These are phyloP conservation scores for Cyclotella distinguenda DNA, from an alignment of 108 stramenopile species.

Conservation along the genomic window DNA sequence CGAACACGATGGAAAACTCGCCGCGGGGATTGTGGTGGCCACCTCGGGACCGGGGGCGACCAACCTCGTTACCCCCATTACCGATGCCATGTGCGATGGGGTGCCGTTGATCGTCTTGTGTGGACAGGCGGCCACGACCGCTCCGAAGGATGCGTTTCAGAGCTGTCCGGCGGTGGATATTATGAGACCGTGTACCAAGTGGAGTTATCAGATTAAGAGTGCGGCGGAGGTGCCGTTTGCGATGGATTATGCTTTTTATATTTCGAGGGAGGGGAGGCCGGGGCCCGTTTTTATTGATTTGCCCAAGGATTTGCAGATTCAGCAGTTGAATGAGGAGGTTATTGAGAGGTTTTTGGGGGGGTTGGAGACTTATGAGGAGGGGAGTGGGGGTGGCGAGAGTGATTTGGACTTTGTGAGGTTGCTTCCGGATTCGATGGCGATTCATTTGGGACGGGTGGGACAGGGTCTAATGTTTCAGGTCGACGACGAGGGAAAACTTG, in stretches of 20 bases:
- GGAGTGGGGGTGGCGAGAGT: conserved; percentile 10
- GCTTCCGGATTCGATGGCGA: conserved; percentile 52
- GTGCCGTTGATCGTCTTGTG: conserved; percentile 88
- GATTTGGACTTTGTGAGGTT: conserved; percentile 61
- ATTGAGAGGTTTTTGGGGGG: conserved; percentile 66
- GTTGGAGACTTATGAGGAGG: conserved; percentile 13
- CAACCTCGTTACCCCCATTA: conserved; percentile 87
- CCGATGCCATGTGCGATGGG: conserved; percentile 88
- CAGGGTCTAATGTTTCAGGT: conserved; percentile 75
- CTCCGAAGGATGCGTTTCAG: conserved; percentile 86
- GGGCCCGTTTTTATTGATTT: conserved; percentile 91
- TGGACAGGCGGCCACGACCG: conserved; percentile 87
- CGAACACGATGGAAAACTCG: conserved; percentile 57
- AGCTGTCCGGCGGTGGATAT: conserved; percentile 81
- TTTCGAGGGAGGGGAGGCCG: conserved; percentile 88
- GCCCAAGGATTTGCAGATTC: conserved; percentile 92
- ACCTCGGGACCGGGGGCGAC: conserved; percentile 94
- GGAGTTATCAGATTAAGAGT: conserved; percentile 87
- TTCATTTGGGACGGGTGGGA: conserved; percentile 66
- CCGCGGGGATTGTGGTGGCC: conserved; percentile 86
- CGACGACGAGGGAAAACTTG: conserved; percentile 36
- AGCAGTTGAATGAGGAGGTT: conserved; percentile 65
- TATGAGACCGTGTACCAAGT: conserved; percentile 85
- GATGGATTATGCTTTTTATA: conserved; percentile 89
- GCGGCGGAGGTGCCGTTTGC: conserved; percentile 87